A percentile compares a stretch with the other conserved stretches of the same genome.
phyloP scores from a whole-genome alignment of 2,329 filamentous ascomycete species.

The Xylaria digitata region DNA sequence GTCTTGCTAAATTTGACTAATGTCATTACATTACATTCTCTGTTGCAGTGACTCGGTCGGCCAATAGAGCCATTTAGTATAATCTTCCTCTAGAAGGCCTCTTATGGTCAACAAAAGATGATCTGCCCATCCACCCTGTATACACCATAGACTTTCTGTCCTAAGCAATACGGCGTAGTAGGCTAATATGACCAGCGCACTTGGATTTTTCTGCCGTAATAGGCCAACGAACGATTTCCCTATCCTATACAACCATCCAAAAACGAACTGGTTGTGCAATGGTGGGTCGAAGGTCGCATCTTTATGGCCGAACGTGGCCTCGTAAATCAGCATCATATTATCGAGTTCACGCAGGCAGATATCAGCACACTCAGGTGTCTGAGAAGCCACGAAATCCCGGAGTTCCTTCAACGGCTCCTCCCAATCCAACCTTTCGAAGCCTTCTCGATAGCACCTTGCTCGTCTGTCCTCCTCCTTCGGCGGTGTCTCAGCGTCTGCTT shows the following conservation, averaged over 20 bases:
- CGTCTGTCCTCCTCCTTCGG: background rate
- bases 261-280: constrained; percentile 16
- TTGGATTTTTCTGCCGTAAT: constrained; percentile 3
- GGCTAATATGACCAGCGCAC: constrained; percentile 13
- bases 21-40: background rate
- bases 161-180: constrained; percentile 21
- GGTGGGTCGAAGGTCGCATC: constrained; percentile 10
- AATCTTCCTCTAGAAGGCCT: constrained; percentile 4
- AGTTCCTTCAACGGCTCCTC: constrained; percentile 10
- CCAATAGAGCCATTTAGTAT: constrained; percentile 10
- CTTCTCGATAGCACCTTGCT: constrained; percentile 19
- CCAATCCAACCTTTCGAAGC: constrained; percentile 8
- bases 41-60: background rate
- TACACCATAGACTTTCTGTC: constrained; percentile 17
- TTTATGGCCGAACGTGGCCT: constrained; percentile 12
- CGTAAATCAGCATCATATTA: constrained; percentile 10
- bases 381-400: background rate
- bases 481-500: background rate
- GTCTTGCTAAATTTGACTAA: background rate
- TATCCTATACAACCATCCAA: constrained; percentile 18
- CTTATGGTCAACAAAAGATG: constrained; percentile 2
- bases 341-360: constrained; percentile 14
- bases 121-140: constrained; percentile 9
- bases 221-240: constrained; percentile 1
- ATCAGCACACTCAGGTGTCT: background rate